Conservation (phyloP, 2,329 filamentous ascomycete species). For the Talaromyces pinophilus region DNA sequence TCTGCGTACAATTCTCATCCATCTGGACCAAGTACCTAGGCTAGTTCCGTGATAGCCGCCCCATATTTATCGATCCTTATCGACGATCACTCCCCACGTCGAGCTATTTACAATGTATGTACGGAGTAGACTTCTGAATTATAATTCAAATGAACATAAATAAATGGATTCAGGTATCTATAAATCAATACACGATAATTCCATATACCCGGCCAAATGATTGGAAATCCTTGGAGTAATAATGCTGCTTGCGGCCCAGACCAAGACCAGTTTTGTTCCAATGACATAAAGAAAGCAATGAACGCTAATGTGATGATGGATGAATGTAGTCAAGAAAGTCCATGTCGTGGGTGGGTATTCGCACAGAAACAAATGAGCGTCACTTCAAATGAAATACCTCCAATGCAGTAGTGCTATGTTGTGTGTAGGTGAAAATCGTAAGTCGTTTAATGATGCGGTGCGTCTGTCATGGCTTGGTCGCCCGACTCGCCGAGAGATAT, state of each 20-base stretch:
- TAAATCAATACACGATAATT: constrained; percentile 12
- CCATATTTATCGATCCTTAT: background rate
- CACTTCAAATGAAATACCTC: constrained; percentile 7
- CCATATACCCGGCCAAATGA: background rate
- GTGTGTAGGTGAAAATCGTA: background rate
- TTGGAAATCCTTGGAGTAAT: background rate
- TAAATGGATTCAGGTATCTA: constrained; percentile 1
- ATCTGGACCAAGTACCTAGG: background rate
- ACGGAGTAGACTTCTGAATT: background rate
- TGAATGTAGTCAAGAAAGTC: constrained; percentile 16
- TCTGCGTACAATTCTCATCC: background rate
- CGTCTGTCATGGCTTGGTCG: constrained; percentile 41
- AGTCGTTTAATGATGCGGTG: constrained; percentile 23
- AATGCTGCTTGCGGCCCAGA: background rate
- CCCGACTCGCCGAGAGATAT: constrained; percentile 31
- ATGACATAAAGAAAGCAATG: constrained; percentile 5
- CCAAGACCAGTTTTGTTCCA: background rate
- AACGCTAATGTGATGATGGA: constrained; percentile 5
- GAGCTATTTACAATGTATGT: background rate
- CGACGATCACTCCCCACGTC: background rate
- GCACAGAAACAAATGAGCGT: background rate
- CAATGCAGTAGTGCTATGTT: constrained; percentile 9
- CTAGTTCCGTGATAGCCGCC: background rate
- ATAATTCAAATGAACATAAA: background rate
- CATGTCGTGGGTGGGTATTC: constrained; percentile 8